Evolutionary conservation across 202 grass and related monocot genomes (phyloP).

Genomic region (Carex arenaria): DNA sequence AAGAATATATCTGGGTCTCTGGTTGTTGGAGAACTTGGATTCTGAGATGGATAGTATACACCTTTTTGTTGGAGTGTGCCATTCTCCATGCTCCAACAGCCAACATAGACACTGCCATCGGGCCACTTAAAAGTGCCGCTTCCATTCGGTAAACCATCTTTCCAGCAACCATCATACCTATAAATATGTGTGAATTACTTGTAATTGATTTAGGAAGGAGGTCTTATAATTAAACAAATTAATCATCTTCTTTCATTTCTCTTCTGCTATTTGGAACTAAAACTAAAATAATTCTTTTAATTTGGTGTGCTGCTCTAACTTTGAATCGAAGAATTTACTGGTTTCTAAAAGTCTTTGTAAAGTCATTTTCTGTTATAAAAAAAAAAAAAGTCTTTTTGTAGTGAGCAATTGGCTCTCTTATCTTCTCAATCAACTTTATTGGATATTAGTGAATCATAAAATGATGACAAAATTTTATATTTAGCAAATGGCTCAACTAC

Average conservation of each 20-base stretch:
- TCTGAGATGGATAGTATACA: conserved; percentile 47
- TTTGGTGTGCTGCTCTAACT: background rate
- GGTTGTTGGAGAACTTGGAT: conserved; percentile 34
- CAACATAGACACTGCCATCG: conserved; percentile 48
- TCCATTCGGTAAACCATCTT: conserved; percentile 49
- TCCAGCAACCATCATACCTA: conserved; percentile 56
- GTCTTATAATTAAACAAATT: background rate
- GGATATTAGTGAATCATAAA: background rate
- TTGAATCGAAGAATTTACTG: background rate
- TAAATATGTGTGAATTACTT: background rate
- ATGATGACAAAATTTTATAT: background rate
- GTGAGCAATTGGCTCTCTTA: background rate
- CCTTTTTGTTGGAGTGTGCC: conserved; percentile 39
- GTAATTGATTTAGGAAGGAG: background rate
- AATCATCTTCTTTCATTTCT: background rate
- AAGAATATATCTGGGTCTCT: conserved; percentile 45
- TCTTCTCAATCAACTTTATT: background rate
- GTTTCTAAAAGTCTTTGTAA: background rate
- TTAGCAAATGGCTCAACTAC: background rate
- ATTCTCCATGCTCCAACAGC: conserved; percentile 36
- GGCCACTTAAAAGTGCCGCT: conserved; percentile 65
- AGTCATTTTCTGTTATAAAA: background rate
- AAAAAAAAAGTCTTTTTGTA: background rate
- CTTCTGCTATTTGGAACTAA: background rate
- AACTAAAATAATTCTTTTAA: background rate